Base-by-base conservation (phyloP, 192 early-diverging fungal species). In the Podochytrium sp. region DNA sequence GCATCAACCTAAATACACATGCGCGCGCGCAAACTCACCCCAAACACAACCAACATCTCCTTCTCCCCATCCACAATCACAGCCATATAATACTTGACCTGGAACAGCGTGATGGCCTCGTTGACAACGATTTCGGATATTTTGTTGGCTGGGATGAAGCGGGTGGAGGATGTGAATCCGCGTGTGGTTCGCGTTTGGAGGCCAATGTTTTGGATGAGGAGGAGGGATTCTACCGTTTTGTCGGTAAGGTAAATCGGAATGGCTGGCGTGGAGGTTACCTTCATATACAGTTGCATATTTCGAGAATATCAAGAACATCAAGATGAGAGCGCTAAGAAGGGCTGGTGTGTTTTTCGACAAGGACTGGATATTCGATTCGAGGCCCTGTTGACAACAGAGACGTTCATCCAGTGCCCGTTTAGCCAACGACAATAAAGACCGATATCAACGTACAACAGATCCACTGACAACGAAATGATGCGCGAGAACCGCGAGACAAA, bases 91-190 rank as follows among this genome's bases (percentile, higher is more conserved):
- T 88, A 89, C 35, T 87, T 87, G 42, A 94, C 83, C 51, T 90
- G 87, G 71, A 84, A 86, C 79, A 91, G 80, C 1, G 87, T 90
- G 25, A 94, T 92, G 1, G 81, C 91, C 78, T 94, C 92, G 60
- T 94, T 92, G 65, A 94, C 89, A 58, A 94, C 83, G 6, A 94
- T 80, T 67, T 92, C 86, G 2, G 76, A 65, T 62, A 93, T 87
- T 41, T 88, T 83, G 27, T 81, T 79, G 41, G 82, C 64, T 63
- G 87, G 90, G 65, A 93, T 90, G 75, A 94, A 94, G 5, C 29
- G 72, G 71, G 18, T 82, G 80, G 20, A 78, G 72, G 34, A 52
- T 75, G 55, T 74, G 72, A 49, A 90, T 85, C 37, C 83, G 76
- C 40, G 57, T 1, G 76, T 77, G 1, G 90, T 88, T 55, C 86